These are phyloP conservation scores for Sphagnum fallax DNA, from an alignment of 228 moss, liverwort and hornwort species.

Conservation along the genomic window DNA sequence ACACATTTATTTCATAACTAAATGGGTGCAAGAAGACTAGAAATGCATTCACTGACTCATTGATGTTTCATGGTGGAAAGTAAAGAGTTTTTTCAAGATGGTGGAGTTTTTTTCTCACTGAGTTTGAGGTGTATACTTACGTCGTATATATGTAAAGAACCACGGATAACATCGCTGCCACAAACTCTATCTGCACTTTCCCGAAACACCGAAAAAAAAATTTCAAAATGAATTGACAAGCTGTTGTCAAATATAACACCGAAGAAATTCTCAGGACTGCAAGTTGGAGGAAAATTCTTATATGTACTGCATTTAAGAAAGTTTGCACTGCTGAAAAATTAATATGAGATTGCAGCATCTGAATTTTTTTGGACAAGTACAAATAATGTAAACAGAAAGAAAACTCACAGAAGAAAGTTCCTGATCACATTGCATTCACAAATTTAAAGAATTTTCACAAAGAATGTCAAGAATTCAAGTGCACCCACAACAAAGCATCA, in stretches of 20 bases:
- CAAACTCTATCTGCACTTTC: slow-evolving; percentile 70
- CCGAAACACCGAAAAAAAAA: too few relatives aligned
- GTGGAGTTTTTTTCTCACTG: background rate
- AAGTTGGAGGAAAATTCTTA: background rate
- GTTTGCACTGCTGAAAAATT: background rate
- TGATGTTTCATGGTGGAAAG: background rate
- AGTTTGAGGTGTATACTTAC: slow-evolving; percentile 28
- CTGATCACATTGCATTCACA: too few relatives aligned
- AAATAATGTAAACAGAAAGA: background rate
- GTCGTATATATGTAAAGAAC: slow-evolving; percentile 72
- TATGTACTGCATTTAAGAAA: background rate
- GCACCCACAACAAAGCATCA: too few relatives aligned
- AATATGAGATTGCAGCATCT: background rate
- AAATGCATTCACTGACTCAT: background rate
- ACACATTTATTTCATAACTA: background rate
- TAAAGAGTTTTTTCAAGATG: background rate
- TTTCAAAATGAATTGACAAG: background rate
- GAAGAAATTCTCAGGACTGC: background rate
- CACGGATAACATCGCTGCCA: slow-evolving; percentile 73
- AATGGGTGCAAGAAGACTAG: background rate
- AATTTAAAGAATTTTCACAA: too few relatives aligned
- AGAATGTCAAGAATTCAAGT: too few relatives aligned
- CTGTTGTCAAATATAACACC: background rate
- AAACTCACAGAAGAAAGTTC: background rate
- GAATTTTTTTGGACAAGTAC: too few relatives aligned